Base-by-base conservation (phyloP, 495 filamentous ascomycete genomes). In the Hypoxylon crocopeplum region DNA sequence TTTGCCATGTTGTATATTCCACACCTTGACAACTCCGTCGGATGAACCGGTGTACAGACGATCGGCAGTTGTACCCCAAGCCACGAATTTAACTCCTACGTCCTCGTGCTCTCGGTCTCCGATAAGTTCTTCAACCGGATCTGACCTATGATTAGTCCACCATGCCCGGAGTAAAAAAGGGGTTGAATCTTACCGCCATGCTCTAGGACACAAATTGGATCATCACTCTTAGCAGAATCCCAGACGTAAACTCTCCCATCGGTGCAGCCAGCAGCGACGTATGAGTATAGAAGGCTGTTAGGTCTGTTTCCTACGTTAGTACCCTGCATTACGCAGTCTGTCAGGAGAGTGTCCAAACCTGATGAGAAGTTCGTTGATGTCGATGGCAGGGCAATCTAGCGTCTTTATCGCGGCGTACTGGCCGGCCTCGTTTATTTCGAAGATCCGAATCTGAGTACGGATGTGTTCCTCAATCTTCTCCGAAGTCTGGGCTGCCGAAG, bases 41-140 rank as follows among this genome's bases (percentile, higher is more conserved):
- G 92, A 94, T 2, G 87, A 88, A 2, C 93, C 94, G n/a, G 90
- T 96, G 64, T 93, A 96, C 38, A 97, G 83, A 0, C 88, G 78
- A 42, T 89, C 84, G 4, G 79, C 72, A 0, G 80, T 80, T 2
- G 79, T 77, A 1, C 88, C 92, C 93, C 93, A 98, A 1, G 89
- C 75, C 1, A 85, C 84, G 56, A 94, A 87, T 29, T 88, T 87
- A 3, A 97, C 86, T 0, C 94, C 94, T 0, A 88, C 86, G 66
- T 98, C 94, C 16, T 83, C 83, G 3, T 78, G 61, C 59, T 95
- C 91, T 15, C 85, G 75, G 16, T 81, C 65, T 0, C 82, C 82
- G 25, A 83, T 74, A 1, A 86, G 74, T 17, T 87, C 84, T 38
- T 86, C 84, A 1, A 93, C 66, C 0, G 92, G 82, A 0, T 76